A percentile compares a stretch with the other conserved stretches of the same genome.
Evolutionary conservation across 345 rosid genomes (phyloP).

Genomic region (Populus euphratica): DNA sequence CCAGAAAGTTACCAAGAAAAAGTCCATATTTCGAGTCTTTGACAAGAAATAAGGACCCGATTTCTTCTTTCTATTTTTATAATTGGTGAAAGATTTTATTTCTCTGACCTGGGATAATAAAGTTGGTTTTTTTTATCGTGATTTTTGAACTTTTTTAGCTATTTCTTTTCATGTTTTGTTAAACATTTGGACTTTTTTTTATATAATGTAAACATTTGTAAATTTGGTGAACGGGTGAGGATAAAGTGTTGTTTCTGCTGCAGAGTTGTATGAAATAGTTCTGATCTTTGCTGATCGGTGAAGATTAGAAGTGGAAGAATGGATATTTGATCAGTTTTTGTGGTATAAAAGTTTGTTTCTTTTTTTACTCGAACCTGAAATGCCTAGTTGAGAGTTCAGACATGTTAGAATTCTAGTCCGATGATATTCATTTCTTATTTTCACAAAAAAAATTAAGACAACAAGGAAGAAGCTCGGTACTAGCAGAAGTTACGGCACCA

Average conservation of each 20-base stretch:
- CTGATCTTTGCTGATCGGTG: conserved; percentile 18
- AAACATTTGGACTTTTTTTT: not conserved
- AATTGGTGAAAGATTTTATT: not conserved
- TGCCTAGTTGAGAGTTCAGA: not conserved
- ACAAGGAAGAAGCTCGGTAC: not conserved
- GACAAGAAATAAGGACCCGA: not conserved
- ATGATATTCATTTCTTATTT: not conserved
- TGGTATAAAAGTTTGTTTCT: conserved; percentile 1
- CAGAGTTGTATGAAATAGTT: conserved; percentile 8
- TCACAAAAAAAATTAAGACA: not conserved
- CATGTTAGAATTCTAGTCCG: not conserved
- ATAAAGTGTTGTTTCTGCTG: conserved; percentile 4
- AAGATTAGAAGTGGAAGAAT: not conserved
- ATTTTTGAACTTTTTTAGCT: not conserved
- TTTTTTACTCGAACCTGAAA: not conserved
- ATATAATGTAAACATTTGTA: no score
- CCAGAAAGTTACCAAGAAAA: not conserved
- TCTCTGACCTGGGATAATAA: not conserved
- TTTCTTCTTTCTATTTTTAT: not conserved
- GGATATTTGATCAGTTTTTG: conserved; percentile 8
- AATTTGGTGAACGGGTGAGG: not conserved
- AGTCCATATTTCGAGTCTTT: not conserved
- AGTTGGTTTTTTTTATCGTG: not conserved
- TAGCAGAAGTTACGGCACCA: not conserved
- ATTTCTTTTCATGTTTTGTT: not conserved